Percentiles rank a stretch among this genome's conserved stretches.
phyloP scores from a whole-genome alignment of 2,329 filamentous ascomycete genomes.

The Fusarium citri region DNA sequence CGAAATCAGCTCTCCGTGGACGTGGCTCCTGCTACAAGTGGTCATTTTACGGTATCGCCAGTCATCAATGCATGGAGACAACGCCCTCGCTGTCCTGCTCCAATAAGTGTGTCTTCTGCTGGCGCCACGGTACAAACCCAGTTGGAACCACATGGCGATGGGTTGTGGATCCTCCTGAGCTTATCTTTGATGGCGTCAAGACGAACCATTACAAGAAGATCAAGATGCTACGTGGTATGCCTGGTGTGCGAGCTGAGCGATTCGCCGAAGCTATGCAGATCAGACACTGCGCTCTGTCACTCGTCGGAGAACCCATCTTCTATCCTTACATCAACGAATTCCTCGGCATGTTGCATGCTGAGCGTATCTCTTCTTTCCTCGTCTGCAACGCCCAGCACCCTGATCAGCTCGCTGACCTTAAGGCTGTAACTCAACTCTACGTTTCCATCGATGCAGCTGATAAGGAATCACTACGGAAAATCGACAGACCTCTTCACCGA shows the following conservation, averaged over 20 bases:
- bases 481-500: conserved; percentile 91
- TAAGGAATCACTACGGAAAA: conserved; percentile 84
- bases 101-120: conserved; percentile 99
- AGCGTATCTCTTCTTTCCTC: conserved; percentile 92
- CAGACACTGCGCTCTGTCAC: conserved; percentile 88
- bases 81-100: conserved; percentile 95
- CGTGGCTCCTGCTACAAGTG: conserved; percentile 98
- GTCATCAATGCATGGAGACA: conserved; percentile 98
- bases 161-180: conserved; percentile 89
- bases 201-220: conserved; percentile 96
- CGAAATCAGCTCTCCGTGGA: conserved; percentile 93
- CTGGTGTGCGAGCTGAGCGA: conserved; percentile 89
- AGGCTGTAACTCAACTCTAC: conserved; percentile 93
- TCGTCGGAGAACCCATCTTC: conserved; percentile 98
- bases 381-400: conserved; percentile 98
- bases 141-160: conserved; percentile 97
- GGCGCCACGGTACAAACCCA: conserved; percentile 96
- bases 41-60: conserved; percentile 96
- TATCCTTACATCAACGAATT: conserved; percentile 98
- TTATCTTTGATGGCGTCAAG: conserved; percentile 92
- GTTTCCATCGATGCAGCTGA: conserved; percentile 97
- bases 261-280: conserved; percentile 95
- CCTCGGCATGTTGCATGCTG: conserved; percentile 81
- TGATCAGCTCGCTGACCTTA: conserved; percentile 83
- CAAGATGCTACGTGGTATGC: conserved; percentile 94